phyloP scores from a whole-genome alignment of 768 basidiomycete genomes.

The Termitomyces sp. region DNA sequence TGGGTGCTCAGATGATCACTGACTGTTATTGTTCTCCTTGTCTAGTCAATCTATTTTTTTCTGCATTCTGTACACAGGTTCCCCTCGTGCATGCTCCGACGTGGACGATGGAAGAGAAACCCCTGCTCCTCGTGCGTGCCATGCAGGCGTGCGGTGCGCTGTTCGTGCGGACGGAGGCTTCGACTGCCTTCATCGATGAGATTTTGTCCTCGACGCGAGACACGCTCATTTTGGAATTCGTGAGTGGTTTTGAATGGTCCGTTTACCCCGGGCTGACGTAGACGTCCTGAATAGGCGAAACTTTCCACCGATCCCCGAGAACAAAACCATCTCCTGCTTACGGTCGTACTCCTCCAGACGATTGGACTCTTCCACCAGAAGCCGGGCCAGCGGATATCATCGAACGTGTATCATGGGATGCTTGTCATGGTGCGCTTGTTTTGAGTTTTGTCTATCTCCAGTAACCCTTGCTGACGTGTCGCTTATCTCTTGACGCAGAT shows the following conservation, averaged over 20 bases:
- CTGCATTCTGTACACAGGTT: slow-evolving; percentile 51
- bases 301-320: slow-evolving; percentile 33
- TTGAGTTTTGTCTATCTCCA: too few relatives aligned
- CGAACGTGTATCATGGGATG: slow-evolving; percentile 58
- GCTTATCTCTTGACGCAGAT: slow-evolving; percentile 28
- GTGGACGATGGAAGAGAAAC: slow-evolving; percentile 48
- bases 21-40: not conserved
- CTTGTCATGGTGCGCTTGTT: slow-evolving; percentile 50
- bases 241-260: slow-evolving; percentile 29
- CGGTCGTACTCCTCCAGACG: slow-evolving; percentile 53
- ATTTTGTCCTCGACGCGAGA: slow-evolving; percentile 44
- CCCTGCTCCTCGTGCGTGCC: slow-evolving; percentile 47
- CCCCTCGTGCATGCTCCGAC: slow-evolving; percentile 57
- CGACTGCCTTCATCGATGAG: slow-evolving; percentile 47
- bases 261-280: slow-evolving; percentile 13
- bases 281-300: slow-evolving; percentile 34
- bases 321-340: slow-evolving; percentile 43
- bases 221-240: slow-evolving; percentile 53
- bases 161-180: slow-evolving; percentile 49
- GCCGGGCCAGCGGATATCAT: slow-evolving; percentile 44
- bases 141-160: slow-evolving; percentile 66
- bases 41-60: slow-evolving; percentile 54
- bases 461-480: not conserved
- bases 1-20: slow-evolving; percentile 4
- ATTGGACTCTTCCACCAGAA: slow-evolving; percentile 57